Base-by-base conservation (phyloP, 331 rosid species). In the Spiraea crenata region DNA sequence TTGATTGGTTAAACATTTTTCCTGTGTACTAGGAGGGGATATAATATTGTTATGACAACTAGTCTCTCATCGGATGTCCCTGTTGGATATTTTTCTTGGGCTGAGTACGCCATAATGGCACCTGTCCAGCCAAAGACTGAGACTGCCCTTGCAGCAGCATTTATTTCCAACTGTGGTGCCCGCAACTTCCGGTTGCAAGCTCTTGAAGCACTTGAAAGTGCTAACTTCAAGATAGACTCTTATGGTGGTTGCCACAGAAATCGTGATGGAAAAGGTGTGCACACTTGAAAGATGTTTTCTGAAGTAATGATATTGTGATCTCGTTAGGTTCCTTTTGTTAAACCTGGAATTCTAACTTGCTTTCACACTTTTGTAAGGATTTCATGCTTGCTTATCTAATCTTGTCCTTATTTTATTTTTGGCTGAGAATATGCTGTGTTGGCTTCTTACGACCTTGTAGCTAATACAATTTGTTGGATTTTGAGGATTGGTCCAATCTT, bases 21-120 rank as follows among this genome's bases (percentile, higher is more conserved):
- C 55, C 50, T 67, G 63, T 86, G 71, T 69, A 55, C 62, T 71
- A 88, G 99, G 85, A 88, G 69, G 85, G 96, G 96, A 73, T 88
- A 86, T 84, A 17, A 62, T 52, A 70, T 91, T 73, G 81, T 95
- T 69, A 95, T 95, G 99, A 95, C 98, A 15, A 95, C 96, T 58
- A 95, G 99, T 88, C 92, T 95, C 79, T 91, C 93, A 73, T 95
- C 98, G 75, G 96, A 95, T 81, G 98, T 95, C 81, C 96, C 98
- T 56, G 98, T 89, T 45, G 99, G 99, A 79, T 95, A 95, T 79
- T 95, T 95, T 78, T 95, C 99, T 45, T 95, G 99, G 99, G 93
- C 99, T 34, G 99, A 95, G 87, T 95, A 95, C 77, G 91, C 91
- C 73, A 85, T 95, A 73, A 95, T 95, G 99, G 96, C 93, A 25